Conservation (phyloP, 1,284 basidiomycete species). For the Rhodotorula sp. region DNA sequence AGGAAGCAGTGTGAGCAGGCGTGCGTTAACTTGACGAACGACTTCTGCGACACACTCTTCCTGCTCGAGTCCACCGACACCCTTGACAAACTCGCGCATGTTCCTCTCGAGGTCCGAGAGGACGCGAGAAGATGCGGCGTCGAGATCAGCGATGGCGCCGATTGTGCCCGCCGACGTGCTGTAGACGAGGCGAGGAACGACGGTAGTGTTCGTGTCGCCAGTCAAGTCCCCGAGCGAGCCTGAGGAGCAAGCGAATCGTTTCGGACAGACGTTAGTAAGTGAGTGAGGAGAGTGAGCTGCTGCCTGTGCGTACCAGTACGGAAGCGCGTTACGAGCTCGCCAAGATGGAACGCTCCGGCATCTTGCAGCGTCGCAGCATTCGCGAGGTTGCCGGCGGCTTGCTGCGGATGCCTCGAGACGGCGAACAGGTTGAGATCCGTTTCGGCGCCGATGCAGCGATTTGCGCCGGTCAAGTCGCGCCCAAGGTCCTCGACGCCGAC, state of each 20-base stretch:
- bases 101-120: conserved; percentile 76
- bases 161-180: conserved; percentile 78
- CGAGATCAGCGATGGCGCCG: conserved; percentile 69
- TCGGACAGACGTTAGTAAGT: conserved; percentile 1
- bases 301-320: conserved; percentile 44
- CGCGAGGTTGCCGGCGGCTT: background rate
- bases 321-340: conserved; percentile 52
- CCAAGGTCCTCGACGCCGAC: conserved; percentile 68
- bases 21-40: background rate
- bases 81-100: conserved; percentile 58
- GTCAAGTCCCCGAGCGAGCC: conserved; percentile 6
- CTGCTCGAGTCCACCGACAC: conserved; percentile 63
- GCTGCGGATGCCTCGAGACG: conserved; percentile 47
- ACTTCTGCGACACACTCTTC: conserved; percentile 56
- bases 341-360: conserved; percentile 51
- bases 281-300: background rate
- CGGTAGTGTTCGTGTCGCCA: background rate
- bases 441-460: conserved; percentile 51
- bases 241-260: background rate
- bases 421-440: conserved; percentile 73
- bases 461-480: background rate
- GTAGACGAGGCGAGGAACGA: conserved; percentile 58
- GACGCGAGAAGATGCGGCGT: conserved; percentile 59
- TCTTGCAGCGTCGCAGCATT: conserved; percentile 44
- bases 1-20: background rate